Percentiles rank a stretch among this genome's conserved stretches.
These are phyloP conservation scores for Talaromyces sp. DNA, from an alignment of 2,329 filamentous ascomycete species.

Conservation along the genomic window DNA sequence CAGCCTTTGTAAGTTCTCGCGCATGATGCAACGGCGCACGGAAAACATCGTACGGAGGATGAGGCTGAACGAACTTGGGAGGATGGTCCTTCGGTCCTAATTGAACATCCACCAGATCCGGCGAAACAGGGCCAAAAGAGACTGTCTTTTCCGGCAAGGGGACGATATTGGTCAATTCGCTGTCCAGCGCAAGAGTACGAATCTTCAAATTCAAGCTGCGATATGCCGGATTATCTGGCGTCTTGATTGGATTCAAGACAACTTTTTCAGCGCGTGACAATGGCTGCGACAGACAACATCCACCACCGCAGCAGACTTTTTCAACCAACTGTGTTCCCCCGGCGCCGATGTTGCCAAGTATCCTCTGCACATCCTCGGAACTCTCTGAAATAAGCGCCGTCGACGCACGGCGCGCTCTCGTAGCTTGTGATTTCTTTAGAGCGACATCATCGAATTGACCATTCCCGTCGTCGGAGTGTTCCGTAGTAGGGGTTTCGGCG, in stretches of 20 bases:
- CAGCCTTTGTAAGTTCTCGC: slow-evolving; percentile 79
- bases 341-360: slow-evolving; percentile 56
- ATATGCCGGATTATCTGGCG: slow-evolving; percentile 82
- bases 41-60: slow-evolving; percentile 88
- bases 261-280: slow-evolving; percentile 40
- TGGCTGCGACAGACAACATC: slow-evolving; percentile 60
- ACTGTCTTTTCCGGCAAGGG: slow-evolving; percentile 73
- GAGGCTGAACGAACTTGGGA: slow-evolving; percentile 86
- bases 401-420: slow-evolving; percentile 42
- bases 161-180: slow-evolving; percentile 65
- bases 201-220: slow-evolving; percentile 73
- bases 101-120: slow-evolving; percentile 33
- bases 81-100: slow-evolving; percentile 58
- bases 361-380: slow-evolving; percentile 56
- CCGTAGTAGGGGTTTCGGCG: slow-evolving; percentile 42
- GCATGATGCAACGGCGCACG: slow-evolving; percentile 81
- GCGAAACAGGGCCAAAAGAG: slow-evolving; percentile 53
- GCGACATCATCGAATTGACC: slow-evolving; percentile 20
- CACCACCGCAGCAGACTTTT: slow-evolving; percentile 63
- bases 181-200: slow-evolving; percentile 66
- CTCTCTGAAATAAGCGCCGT: slow-evolving; percentile 55
- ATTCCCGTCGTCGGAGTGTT: slow-evolving; percentile 35
- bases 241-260: slow-evolving; percentile 37
- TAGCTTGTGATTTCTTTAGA: slow-evolving; percentile 13
- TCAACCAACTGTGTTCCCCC: slow-evolving; percentile 52